Percentiles rank a stretch among this genome's conserved stretches.
Conservation (phyloP, 2,329 filamentous ascomycete species). For the Pleoardoris graminearum region DNA sequence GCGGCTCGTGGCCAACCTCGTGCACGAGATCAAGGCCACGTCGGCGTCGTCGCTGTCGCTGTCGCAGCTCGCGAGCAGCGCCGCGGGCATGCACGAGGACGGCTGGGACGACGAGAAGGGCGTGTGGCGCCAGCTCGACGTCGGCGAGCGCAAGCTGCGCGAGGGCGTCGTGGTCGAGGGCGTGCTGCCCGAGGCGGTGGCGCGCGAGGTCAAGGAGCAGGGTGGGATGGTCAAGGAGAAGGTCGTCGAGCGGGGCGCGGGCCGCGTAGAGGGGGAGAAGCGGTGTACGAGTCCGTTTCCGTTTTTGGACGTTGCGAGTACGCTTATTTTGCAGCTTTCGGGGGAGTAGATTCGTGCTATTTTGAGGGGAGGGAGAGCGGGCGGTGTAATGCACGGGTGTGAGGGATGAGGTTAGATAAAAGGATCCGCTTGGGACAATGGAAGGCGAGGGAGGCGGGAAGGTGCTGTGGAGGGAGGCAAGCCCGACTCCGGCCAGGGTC, state of each 20-base stretch:
- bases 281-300: constrained; percentile 94
- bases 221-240: constrained; percentile 43
- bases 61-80: constrained; percentile 23
- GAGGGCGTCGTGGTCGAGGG: constrained; percentile 16
- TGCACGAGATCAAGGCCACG: constrained; percentile 44
- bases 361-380: too few species aligned
- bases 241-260: constrained; percentile 50
- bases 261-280: constrained; percentile 75
- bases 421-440: too few species aligned
- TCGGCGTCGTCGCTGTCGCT: constrained; percentile 19
- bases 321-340: constrained; percentile 82
- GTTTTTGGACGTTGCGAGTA: constrained; percentile 90
- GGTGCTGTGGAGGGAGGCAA: too few species aligned
- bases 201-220: constrained; percentile 33
- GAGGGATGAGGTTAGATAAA: too few species aligned
- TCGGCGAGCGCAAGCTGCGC: constrained; percentile 25
- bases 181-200: constrained; percentile 34
- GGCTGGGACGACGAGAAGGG: constrained; percentile 42
- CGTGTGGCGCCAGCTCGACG: constrained; percentile 40
- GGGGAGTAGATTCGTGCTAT: too few species aligned
- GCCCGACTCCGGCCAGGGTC: too few species aligned
- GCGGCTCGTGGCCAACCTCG: constrained; percentile 64
- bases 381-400: too few species aligned
- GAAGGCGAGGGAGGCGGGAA: too few species aligned
- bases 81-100: constrained; percentile 24